Evolutionary conservation across 768 basidiomycete species (phyloP), one percentile per base, ranked within the genome.

Genomic region (Hysterangium stoloniferum): DNA sequence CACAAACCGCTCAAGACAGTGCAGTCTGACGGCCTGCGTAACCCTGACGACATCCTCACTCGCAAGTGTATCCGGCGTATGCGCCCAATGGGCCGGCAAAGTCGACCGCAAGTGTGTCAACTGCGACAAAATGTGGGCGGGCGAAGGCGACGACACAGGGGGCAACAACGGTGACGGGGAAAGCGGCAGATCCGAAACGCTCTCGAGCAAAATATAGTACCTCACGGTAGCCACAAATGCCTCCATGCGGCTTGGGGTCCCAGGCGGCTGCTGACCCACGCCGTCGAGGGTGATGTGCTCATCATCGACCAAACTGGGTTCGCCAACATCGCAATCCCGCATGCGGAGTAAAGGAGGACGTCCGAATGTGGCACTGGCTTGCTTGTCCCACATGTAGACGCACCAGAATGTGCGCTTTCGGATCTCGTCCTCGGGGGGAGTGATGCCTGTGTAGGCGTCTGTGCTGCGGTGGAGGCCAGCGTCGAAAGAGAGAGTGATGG

Each of bases 361-460:
- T 22, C 93, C 92, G 63, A 95, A 94, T 65, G 90, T 85, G 52
- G 87, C 85, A 9, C 80, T 73, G 6, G 92, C 79, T 60, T 94
- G 92, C 67, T 96, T 95, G 67, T 96, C 93, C 93, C 93, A 95
- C 44, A 89, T 76, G 67, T 95, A 96, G 24, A 94, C 89, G 53
- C 89, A 89, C 91, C 92, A 96, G 65, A 96, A 96, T 0, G 93
- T 95, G 58, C 92, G 82, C 66, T 94, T 95, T 52, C 93, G 78
- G 25, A 92, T 81, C 64, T 95, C 90, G 54, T 87, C 85, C 64
- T 94, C 92, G 56, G 94, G 84, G 7, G 86, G 77, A 66, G 92
- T 84, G 63, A 96, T 95, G 45, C 88, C 74, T 61, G 88, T 84
- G 60, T 89, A 89, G 12, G 80, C 82, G 56, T 92, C 89, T 0